A percentile compares a stretch with the other conserved stretches of the same genome.
Conservation (phyloP, 2,329 filamentous ascomycete genomes). For the Penicillium sp. region DNA sequence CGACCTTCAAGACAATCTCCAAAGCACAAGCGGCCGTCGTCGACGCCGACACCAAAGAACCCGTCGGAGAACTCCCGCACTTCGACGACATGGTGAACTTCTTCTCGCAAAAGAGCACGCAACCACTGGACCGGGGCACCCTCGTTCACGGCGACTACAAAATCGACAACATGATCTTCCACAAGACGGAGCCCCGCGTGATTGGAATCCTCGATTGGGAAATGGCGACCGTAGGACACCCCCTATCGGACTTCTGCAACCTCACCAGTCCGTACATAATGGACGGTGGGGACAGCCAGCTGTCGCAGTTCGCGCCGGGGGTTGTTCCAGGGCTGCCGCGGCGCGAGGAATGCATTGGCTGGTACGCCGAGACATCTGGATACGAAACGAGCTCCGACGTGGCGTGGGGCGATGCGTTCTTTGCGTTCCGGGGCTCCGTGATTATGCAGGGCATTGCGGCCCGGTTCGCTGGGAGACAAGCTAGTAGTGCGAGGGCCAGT, state of each 20-base stretch:
- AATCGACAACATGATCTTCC: slow-evolving; percentile 82
- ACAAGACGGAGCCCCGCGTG: slow-evolving; percentile 75
- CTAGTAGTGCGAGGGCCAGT: slow-evolving; percentile 73
- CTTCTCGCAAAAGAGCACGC: slow-evolving; percentile 59
- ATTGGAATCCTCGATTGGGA: slow-evolving; percentile 97
- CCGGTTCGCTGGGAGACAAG: slow-evolving; percentile 72
- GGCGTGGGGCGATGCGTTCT: slow-evolving; percentile 58
- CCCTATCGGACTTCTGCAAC: slow-evolving; percentile 82
- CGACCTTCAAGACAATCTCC: slow-evolving; percentile 71
- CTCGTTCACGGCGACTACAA: slow-evolving; percentile 96
- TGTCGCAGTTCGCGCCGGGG: slow-evolving; percentile 51
- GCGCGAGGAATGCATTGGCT: slow-evolving; percentile 50
- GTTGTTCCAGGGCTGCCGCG: slow-evolving; percentile 58
- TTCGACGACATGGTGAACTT: slow-evolving; percentile 71
- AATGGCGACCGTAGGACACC: slow-evolving; percentile 96
- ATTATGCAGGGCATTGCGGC: slow-evolving; percentile 89
- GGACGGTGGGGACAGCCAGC: slow-evolving; percentile 29
- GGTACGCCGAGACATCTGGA: slow-evolving; percentile 60
- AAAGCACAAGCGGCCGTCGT: slow-evolving; percentile 63
- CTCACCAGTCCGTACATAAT: slow-evolving; percentile 45
- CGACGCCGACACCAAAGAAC: slow-evolving; percentile 66
- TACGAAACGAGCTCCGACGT: slow-evolving; percentile 58
- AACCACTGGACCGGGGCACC: slow-evolving; percentile 67
- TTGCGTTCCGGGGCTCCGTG: slow-evolving; percentile 50
- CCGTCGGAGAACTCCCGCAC: slow-evolving; percentile 74